These are phyloP conservation scores for Penicillium nucicola DNA, from an alignment of 495 filamentous ascomycete species.

Conservation along the genomic window DNA sequence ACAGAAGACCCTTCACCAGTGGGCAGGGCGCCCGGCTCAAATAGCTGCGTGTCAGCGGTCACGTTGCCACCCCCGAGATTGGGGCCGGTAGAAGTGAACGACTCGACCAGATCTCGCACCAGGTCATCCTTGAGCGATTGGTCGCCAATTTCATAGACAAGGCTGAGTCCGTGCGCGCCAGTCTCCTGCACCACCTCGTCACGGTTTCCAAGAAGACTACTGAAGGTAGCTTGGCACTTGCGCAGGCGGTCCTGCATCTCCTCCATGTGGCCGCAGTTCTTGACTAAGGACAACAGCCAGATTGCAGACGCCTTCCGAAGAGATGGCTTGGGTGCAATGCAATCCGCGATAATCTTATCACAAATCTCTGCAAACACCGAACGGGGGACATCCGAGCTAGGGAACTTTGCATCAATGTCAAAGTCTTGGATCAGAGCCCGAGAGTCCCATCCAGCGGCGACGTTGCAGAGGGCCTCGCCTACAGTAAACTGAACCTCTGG, in stretches of 20 bases:
- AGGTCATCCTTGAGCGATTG: slow-evolving; percentile 74
- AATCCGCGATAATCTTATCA: slow-evolving; percentile 68
- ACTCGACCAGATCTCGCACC: slow-evolving; percentile 78
- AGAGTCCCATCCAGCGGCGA: slow-evolving; percentile 76
- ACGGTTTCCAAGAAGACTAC: slow-evolving; percentile 77
- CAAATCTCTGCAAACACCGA: slow-evolving; percentile 52
- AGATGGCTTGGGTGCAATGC: slow-evolving; percentile 78
- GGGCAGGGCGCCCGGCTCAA: slow-evolving; percentile 88
- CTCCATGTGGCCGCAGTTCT: slow-evolving; percentile 75
- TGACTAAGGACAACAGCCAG: slow-evolving; percentile 89
- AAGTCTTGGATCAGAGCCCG: slow-evolving; percentile 56
- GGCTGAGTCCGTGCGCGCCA: slow-evolving; percentile 80
- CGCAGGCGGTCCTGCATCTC: slow-evolving; percentile 70
- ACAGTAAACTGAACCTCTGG: slow-evolving; percentile 84
- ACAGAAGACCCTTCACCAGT: slow-evolving; percentile 87
- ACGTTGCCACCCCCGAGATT: slow-evolving; percentile 71
- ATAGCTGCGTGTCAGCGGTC: slow-evolving; percentile 83
- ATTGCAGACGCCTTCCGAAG: slow-evolving; percentile 86
- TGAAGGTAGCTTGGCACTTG: slow-evolving; percentile 82
- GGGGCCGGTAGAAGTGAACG: slow-evolving; percentile 74
- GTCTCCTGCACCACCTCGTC: slow-evolving; percentile 95
- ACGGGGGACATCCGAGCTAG: slow-evolving; percentile 40
- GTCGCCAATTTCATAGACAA: slow-evolving; percentile 91
- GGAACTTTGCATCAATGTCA: slow-evolving; percentile 54
- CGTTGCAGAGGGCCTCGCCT: slow-evolving; percentile 78